phyloP scores from a whole-genome alignment of 2,329 filamentous ascomycete genomes.

The Epichloe scottii region DNA sequence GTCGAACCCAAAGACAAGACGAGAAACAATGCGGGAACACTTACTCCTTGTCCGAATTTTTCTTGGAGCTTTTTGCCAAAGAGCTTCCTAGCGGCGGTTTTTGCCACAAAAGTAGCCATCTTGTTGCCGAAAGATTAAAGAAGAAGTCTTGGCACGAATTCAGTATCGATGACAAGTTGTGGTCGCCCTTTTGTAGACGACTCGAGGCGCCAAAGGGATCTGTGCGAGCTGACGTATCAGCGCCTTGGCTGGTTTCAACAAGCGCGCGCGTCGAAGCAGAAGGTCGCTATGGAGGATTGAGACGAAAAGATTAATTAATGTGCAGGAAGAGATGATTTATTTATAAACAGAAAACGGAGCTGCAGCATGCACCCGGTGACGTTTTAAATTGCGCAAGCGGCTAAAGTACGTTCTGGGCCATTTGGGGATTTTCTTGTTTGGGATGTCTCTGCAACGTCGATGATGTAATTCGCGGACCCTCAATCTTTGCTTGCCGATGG shows the following conservation, averaged over 20 bases:
- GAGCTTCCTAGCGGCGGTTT: slow-evolving; percentile 43
- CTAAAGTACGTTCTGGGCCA: neutral
- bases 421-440: neutral
- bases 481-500: neutral
- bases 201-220: neutral
- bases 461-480: slow-evolving; percentile 14
- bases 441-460: slow-evolving; percentile 4
- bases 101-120: slow-evolving; percentile 42
- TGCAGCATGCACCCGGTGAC: neutral
- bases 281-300: neutral
- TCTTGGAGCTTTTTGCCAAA: slow-evolving; percentile 44
- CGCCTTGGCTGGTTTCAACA: neutral
- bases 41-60: slow-evolving; percentile 45
- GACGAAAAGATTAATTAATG: neutral
- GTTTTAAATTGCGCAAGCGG: too few species aligned
- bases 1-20: neutral
- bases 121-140: neutral
- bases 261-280: neutral
- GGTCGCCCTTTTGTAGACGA: neutral
- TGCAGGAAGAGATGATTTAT: neutral
- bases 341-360: neutral
- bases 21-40: slow-evolving; percentile 5
- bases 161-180: neutral
- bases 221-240: neutral
- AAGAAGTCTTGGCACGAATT: neutral